These are phyloP conservation scores for Cardamine occulta DNA, from an alignment of 345 rosid genomes.

Conservation along the genomic window DNA sequence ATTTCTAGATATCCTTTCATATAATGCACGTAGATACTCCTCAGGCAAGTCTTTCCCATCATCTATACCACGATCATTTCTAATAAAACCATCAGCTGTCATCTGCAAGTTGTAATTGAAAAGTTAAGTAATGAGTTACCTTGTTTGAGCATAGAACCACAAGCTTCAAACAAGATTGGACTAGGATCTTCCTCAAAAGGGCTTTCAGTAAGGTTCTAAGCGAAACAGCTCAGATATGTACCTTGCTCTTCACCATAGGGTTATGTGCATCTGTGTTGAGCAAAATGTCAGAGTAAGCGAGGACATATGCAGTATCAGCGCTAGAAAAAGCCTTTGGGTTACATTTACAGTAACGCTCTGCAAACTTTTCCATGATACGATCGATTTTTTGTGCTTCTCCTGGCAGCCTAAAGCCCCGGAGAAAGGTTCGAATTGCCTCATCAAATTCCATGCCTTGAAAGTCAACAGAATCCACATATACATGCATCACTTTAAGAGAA, in stretches of 20 bases:
- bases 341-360: constrained; percentile 97
- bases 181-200: constrained; percentile 25
- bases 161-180: constrained; percentile 38
- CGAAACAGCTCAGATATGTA: constrained; percentile 41
- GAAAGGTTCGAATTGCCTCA: constrained; percentile 86
- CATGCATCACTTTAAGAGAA: constrained; percentile 96
- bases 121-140: constrained; percentile 22
- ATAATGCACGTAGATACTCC: constrained; percentile 87
- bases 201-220: constrained; percentile 1
- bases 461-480: constrained; percentile 93
- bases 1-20: constrained; percentile 88
- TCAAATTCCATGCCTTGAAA: constrained; percentile 91
- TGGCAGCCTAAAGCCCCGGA: constrained; percentile 96
- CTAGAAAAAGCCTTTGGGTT: constrained; percentile 91
- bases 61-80: constrained; percentile 98
- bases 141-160: constrained; percentile 20
- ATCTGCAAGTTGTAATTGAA: constrained; percentile 63
- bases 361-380: constrained; percentile 98
- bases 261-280: constrained; percentile 99
- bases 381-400: constrained; percentile 99
- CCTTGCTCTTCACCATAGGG: constrained; percentile 98
- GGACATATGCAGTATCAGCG: constrained; percentile 97
- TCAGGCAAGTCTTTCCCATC: constrained; percentile 97
- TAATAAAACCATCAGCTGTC: constrained; percentile 96
- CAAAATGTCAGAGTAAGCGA: constrained; percentile 95